Base-by-base conservation (phyloP, 768 basidiomycete genomes). In the Agaricus sinodeliciosus region DNA sequence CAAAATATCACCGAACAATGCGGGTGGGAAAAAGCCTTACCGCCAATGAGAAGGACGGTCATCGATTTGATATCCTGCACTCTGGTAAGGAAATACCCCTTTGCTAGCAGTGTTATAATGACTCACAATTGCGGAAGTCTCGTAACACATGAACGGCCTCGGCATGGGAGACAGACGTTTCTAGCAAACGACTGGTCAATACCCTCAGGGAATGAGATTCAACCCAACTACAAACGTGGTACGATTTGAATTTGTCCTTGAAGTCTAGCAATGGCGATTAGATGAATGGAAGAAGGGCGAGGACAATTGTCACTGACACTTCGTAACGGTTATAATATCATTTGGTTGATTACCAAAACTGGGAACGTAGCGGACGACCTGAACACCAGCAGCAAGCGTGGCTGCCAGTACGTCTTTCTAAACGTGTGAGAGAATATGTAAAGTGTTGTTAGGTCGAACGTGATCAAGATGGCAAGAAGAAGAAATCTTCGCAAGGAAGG, bases 111-210 rank as follows among this genome's bases (percentile, higher is more conserved):
- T n/a, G 19, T 4, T 13, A 13, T 22, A 35, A 19, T 22, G 39
- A 15, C 82, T 48, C 60, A 85, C 85, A 42, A 86, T 79, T 4
- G 85, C 85, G 36, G 84, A 84, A 0, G 85, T 87, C 59, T 84
- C 80, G 59, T 87, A 79, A 56, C 78, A 82, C 58, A 84, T 79
- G 60, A 87, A 87, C 0, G 79, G 71, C 4, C 86, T 72, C 25
- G 73, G 67, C 31, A 73, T 65, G 1, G 82, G 80, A 2, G 84
- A 86, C 19, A 77, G 66, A 19, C 76, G 75, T 62, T 74, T 79
- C 81, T 85, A 55, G 40, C 45, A 34, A 48, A 19, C 9, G 55
- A 51, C 39, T 11, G n/a, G 9, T 34, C 9, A 26, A 8, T 12
- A 11, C 11, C 11, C 31, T 16, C 18, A 34, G 36, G 36, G 12